phyloP scores from a whole-genome alignment of 768 basidiomycete genomes.

The Lentinula aciculospora region DNA sequence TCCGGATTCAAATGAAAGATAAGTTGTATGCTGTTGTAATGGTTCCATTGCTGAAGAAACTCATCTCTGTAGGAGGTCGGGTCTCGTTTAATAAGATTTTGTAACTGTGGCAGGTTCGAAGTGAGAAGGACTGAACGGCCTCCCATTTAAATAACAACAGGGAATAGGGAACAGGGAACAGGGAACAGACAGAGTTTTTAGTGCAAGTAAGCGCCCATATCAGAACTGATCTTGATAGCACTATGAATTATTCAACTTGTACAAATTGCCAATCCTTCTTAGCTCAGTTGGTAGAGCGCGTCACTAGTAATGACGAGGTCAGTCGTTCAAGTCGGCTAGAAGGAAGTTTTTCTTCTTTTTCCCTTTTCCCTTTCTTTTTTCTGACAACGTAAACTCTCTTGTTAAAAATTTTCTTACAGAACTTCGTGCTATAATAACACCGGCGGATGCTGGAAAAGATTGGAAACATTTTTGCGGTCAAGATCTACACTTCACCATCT shows the following conservation, averaged over 20 bases:
- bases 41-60: conserved; percentile 94
- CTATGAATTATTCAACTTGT: too few species aligned
- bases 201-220: not conserved
- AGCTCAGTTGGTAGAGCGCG: conserved; percentile 15
- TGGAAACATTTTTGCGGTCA: not conserved
- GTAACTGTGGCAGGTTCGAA: conserved; percentile 89
- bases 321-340: conserved; percentile 3
- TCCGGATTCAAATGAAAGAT: conserved; percentile 80
- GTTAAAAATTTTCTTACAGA: too few species aligned
- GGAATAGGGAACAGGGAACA: too few species aligned
- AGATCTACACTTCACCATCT: not conserved
- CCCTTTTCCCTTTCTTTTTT: not conserved
- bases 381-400: not conserved
- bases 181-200: not conserved
- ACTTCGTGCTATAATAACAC: not conserved
- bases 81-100: conserved; percentile 96
- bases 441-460: not conserved
- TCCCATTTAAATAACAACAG: not conserved
- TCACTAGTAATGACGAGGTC: conserved; percentile 13
- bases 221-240: too few species aligned
- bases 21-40: conserved; percentile 83
- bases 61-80: conserved; percentile 89
- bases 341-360: not conserved
- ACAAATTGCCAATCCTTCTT: conserved; percentile 2
- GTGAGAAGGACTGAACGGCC: conserved; percentile 74